Evolutionary conservation across 306 rosid species (phyloP), one percentile per base, ranked within the genome.

Genomic region (Rosa rugosa): DNA sequence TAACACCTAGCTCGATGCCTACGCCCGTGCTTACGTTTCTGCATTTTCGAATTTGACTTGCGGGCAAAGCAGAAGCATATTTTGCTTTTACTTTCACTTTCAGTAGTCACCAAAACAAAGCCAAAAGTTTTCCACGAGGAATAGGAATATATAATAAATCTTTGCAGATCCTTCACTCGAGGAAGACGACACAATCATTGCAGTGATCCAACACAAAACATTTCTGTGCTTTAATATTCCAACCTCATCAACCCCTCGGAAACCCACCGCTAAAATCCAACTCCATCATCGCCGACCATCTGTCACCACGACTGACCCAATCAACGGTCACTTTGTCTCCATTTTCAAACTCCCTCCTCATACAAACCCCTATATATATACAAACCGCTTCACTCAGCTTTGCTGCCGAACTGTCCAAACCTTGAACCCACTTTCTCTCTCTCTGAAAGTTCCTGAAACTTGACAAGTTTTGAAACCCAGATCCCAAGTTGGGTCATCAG

Each of bases 311-410:
- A 23, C 42, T 5, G 2, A 7, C 25, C 31, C 2, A 4, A 71
- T 76, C 50, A 25, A 83, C 89, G 89, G 84, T 63, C 76, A 38
- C 16, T 2, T 46, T 40, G 8, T 20, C 20, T 38, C 72, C 34
- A 46, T 65, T 16, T 73, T 80, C 62, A 38, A 65, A 40, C 41
- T 50, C 36, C 16, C 56, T 13, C n/a, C 18, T 40, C 49, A 2
- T 40, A 54, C 11, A 6, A 27, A 40, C 11, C 65, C 71, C 2
- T 69, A 80, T 73, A 81, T 14, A 20, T 14, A 22, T 34, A 25
- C 12, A 4, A 20, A 23, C 36, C 42, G 14, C 10, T 1, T 7
- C 41, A 2, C 69, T 63, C 25, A 18, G 64, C 34, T 57, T 22
- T 22, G 13, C 1, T 44, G 46, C 41, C 70, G 40, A 50, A 9